Conservation (phyloP, 371 early-diverging fungal species). For the Rhizomucor pusillus region DNA sequence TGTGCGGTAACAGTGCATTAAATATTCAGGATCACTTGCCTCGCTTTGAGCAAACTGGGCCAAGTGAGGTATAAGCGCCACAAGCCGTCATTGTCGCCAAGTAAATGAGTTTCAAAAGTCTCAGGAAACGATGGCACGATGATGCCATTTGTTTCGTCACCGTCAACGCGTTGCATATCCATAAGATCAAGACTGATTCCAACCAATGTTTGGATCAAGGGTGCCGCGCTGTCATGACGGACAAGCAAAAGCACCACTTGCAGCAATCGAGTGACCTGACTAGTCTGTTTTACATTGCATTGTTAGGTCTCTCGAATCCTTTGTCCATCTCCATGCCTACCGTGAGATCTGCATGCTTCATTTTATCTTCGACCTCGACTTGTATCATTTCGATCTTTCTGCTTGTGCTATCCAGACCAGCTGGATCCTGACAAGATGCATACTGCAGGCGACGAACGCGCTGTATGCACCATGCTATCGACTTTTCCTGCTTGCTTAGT, state of each 20-base stretch:
- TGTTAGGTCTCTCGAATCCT: background rate
- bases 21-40: background rate
- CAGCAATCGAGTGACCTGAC: background rate
- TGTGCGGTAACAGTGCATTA: background rate
- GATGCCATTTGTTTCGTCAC: background rate
- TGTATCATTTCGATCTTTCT: background rate
- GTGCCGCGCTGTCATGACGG: background rate
- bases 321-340: background rate
- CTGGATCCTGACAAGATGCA: background rate
- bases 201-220: background rate
- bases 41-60: background rate
- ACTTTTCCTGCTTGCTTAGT: background rate
- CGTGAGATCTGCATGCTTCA: background rate
- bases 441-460: background rate
- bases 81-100: background rate
- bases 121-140: background rate
- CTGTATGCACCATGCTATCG: background rate
- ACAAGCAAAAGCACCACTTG: background rate
- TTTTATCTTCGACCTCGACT: background rate
- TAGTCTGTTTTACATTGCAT: background rate
- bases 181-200: background rate
- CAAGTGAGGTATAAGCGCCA: background rate
- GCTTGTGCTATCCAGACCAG: background rate
- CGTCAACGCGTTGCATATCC: background rate
- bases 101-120: background rate